Conservation (phyloP, 805 yeast genomes). For the Saccharomyces paradoxus region DNA sequence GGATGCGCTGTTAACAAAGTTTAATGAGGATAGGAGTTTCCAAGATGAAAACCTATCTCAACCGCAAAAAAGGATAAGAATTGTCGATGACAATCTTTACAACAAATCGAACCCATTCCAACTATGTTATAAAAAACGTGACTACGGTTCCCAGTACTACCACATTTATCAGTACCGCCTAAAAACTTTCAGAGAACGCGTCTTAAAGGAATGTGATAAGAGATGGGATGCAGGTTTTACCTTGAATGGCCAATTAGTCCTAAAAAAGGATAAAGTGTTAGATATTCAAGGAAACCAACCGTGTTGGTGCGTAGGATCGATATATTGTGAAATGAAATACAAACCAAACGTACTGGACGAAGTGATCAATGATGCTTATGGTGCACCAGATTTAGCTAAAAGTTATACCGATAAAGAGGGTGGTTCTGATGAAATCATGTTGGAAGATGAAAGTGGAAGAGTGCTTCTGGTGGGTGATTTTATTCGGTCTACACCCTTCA, state of each 20-base stretch:
- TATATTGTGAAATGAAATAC: conserved; percentile 72
- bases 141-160: conserved; percentile 51
- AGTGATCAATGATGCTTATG: conserved; percentile 47
- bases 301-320: conserved; percentile 81
- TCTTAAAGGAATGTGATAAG: conserved; percentile 37
- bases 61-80: conserved; percentile 8
- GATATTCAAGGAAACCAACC: conserved; percentile 37
- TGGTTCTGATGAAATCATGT: conserved; percentile 50
- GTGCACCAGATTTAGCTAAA: conserved; percentile 35
- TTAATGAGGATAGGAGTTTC: conserved; percentile 8
- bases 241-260: conserved; percentile 32
- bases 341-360: conserved; percentile 83
- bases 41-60: conserved; percentile 6
- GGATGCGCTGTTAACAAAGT: conserved; percentile 9
- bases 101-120: conserved; percentile 14
- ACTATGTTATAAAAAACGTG: conserved; percentile 30
- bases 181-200: conserved; percentile 39
- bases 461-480: conserved; percentile 60
- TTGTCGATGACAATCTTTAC: conserved; percentile 9
- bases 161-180: conserved; percentile 48
- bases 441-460: conserved; percentile 92
- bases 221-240: conserved; percentile 49
- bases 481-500: conserved; percentile 49
- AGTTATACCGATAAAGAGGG: conserved; percentile 46
- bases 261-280: conserved; percentile 37